Conservation (phyloP, 257 asterid species). For the Orobanche coerulescens region DNA sequence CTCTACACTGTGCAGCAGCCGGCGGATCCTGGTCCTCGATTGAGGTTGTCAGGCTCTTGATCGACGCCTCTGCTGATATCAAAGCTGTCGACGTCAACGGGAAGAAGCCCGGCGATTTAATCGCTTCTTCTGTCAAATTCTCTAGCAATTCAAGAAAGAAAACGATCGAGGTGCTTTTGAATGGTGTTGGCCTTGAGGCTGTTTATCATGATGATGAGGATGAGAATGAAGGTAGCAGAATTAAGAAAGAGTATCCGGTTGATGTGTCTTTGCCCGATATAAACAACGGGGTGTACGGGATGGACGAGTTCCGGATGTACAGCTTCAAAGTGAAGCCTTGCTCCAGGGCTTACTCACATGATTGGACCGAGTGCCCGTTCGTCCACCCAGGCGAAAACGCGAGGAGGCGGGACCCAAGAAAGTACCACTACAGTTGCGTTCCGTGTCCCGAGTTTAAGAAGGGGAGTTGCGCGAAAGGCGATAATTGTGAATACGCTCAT, state of each 20-base stretch:
- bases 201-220: neutral
- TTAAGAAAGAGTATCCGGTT: conserved; percentile 66
- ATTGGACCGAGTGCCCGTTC: conserved; percentile 57
- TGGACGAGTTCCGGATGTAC: conserved; percentile 46
- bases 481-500: conserved; percentile 77
- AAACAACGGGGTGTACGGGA: conserved; percentile 36
- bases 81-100: conserved; percentile 42
- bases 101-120: conserved; percentile 54
- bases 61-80: conserved; percentile 43
- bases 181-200: conserved; percentile 23
- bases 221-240: conserved; percentile 30
- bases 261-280: conserved; percentile 50
- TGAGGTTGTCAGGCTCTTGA: conserved; percentile 46
- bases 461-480: conserved; percentile 62
- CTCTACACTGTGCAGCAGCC: conserved; percentile 81
- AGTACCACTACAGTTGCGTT: conserved; percentile 59
- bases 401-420: conserved; percentile 55
- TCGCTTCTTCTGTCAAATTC: conserved; percentile 38
- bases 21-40: conserved; percentile 56
- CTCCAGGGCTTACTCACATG: conserved; percentile 50
- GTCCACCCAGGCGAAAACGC: conserved; percentile 60
- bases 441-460: conserved; percentile 95
- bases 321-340: conserved; percentile 50
- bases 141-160: conserved; percentile 33
- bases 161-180: conserved; percentile 50